Percentiles rank a stretch among this genome's conserved stretches.
Conservation (phyloP, 2,329 filamentous ascomycete genomes). For the Colletotrichum filicis region DNA sequence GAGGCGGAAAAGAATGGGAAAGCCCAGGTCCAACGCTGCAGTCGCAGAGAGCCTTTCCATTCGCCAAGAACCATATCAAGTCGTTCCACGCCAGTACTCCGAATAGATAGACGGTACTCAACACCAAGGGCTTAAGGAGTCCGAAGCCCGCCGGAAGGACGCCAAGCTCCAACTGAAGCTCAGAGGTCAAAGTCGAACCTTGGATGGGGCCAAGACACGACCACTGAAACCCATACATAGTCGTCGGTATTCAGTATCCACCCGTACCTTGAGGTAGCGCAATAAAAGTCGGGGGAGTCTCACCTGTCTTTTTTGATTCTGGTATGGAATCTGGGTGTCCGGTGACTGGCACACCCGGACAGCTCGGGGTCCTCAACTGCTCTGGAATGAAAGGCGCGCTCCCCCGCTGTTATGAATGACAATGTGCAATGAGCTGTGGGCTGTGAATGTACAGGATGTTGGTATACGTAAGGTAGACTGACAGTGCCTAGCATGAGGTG, state of each 20-base stretch:
- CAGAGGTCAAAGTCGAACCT: constrained; percentile 1
- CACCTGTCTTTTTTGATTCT: not conserved
- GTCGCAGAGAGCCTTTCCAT: not conserved
- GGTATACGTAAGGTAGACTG: no score
- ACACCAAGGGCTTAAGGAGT: no score
- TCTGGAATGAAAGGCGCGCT: constrained; percentile 2
- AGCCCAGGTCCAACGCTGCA: not conserved
- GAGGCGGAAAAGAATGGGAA: not conserved
- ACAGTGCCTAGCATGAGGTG: not conserved
- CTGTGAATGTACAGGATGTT: no score
- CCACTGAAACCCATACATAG: not conserved
- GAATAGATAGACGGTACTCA: no score
- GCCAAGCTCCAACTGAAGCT: not conserved
- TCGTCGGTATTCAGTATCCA: not conserved
- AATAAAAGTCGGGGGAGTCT: not conserved
- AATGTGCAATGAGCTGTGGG: not conserved
- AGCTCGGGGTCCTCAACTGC: not conserved
- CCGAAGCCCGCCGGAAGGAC: not conserved
- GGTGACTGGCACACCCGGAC: not conserved
- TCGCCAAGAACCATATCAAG: not conserved
- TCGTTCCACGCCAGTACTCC: not conserved
- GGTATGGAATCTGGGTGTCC: not conserved
- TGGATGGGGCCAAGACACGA: constrained; percentile 9
- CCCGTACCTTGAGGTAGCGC: not conserved
- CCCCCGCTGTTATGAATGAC: not conserved